phyloP scores from a whole-genome alignment of 148 eudicot genomes.

The Chenopodium formosanum region DNA sequence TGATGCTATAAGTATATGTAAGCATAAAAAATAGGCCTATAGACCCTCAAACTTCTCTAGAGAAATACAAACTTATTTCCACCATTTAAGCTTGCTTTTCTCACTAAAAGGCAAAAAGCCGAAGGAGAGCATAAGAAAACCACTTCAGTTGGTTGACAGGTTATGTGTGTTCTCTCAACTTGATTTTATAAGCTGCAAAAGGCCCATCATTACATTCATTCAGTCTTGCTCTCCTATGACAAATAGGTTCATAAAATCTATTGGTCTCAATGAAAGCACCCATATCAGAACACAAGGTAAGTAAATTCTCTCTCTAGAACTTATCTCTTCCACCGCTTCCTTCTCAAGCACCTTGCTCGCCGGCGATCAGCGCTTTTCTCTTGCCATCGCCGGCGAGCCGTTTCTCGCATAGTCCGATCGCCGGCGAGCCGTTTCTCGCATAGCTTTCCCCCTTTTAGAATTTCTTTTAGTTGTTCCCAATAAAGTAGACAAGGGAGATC shows the following conservation, averaged over 20 bases:
- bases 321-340: no score
- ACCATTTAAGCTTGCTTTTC: background rate
- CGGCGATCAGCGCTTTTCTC: no score
- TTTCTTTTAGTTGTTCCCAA: no score
- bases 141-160: background rate
- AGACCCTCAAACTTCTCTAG: background rate
- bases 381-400: no score
- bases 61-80: background rate
- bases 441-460: no score
- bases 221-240: background rate
- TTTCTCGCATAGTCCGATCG: no score
- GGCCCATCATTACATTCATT: background rate
- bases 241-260: background rate
- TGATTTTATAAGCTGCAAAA: background rate
- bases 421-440: no score
- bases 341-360: no score
- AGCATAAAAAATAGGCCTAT: background rate
- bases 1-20: no score
- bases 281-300: no score
- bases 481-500: no score
- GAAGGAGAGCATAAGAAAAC: background rate
- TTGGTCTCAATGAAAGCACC: background rate
- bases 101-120: background rate
- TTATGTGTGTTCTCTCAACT: background rate
- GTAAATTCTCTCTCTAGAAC: no score